Conservation (phyloP, 768 basidiomycete species). For the Calocybe gangraenosa region DNA sequence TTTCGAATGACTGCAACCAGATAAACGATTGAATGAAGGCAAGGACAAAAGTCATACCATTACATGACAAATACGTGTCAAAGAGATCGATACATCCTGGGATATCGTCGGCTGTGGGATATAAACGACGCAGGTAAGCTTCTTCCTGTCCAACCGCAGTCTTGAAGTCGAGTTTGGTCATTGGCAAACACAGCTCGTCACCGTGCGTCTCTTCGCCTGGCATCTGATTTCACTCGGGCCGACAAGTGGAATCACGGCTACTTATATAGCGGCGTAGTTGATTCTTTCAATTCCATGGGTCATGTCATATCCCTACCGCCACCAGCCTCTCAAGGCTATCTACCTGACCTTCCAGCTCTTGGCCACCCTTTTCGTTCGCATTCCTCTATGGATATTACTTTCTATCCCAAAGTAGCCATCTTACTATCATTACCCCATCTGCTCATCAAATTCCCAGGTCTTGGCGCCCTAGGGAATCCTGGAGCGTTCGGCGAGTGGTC, state of each 20-base stretch:
- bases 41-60: conserved; percentile 35
- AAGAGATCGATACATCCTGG: conserved; percentile 79
- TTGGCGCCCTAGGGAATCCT: conserved; percentile 41
- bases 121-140: conserved; percentile 54
- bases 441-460: conserved; percentile 22
- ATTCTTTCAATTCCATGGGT: conserved; percentile 19
- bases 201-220: too few relatives aligned
- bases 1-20: conserved; percentile 58
- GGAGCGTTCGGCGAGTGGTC: conserved; percentile 39
- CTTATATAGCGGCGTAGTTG: too few relatives aligned
- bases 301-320: conserved; percentile 34
- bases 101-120: conserved; percentile 76
- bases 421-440: background rate
- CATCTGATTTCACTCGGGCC: too few relatives aligned
- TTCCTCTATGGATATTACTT: conserved; percentile 45
- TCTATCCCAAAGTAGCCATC: conserved; percentile 30
- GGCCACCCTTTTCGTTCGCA: conserved; percentile 34
- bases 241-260: too few relatives aligned
- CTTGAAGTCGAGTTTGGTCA: conserved; percentile 44
- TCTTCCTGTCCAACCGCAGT: conserved; percentile 65
- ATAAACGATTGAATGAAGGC: background rate
- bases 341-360: conserved; percentile 42
- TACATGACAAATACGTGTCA: conserved; percentile 69
- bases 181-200: background rate
- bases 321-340: conserved; percentile 47